Evolutionary conservation across 805 yeast species (phyloP), one percentile per base, ranked within the genome.

Genomic region (Suhomyces sp.): DNA sequence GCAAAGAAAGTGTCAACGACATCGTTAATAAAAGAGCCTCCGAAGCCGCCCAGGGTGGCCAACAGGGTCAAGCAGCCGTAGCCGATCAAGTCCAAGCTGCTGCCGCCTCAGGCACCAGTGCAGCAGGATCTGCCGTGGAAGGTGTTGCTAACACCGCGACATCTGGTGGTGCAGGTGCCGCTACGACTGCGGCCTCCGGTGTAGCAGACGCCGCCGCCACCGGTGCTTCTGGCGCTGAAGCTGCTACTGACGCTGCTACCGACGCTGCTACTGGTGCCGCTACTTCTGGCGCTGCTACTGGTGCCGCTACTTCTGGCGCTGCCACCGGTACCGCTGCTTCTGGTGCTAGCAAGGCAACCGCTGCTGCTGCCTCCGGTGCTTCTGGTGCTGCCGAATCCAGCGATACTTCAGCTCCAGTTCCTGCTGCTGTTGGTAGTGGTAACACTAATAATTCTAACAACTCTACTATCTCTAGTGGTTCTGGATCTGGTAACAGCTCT

Each of bases 221-320:
- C 10, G 31, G 27, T 25, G 27, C 27, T 25, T 25, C 52, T 33
- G 48, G 51, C 20, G 48, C 57, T 37, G 53, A 31, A 20, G 20
- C 50, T 15, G 49, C 37, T 20, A 12, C 25, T 3, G 25, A 9
- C 8, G 25, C 41, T 4, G 48, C 47, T n/a, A 31, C 44, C 21
- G 20, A 29, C 4, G 37, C 8, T 2, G 40, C 53, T 44, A 43
- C 47, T 17, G 21, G 41, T 24, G 51, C 52, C 41, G 48, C 46
- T 69, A 4, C 70, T 69, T 48, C 61, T 25, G 57, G 60, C 59
- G 44, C 65, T 66, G 61, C 62, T 53, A 20, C 59, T 52, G 25
- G 43, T n/a, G n/a, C 64, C 51, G 7, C 62, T 55, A 46, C 48
- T 12, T 39, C 49, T 29, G 22, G 51, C 44, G 41, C 44, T 35